Conservation (phyloP, 2,329 filamentous ascomycete genomes). For the Scedosporium boydii region DNA sequence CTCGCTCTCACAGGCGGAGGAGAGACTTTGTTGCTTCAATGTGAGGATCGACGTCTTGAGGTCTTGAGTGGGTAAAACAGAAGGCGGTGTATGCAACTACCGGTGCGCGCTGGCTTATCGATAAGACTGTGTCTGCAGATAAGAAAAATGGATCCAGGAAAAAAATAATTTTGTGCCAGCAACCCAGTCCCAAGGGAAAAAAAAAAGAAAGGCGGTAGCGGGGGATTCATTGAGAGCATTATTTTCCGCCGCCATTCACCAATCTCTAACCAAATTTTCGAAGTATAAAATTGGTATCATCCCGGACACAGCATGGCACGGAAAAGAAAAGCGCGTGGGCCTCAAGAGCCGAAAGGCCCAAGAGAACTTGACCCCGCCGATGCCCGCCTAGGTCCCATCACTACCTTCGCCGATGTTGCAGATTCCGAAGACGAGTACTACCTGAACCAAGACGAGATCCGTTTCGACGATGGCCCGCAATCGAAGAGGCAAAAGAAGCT, state of each 20-base stretch:
- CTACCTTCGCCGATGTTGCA: slow-evolving; percentile 72
- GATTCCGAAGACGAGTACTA: slow-evolving; percentile 94
- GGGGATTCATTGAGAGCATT: not conserved
- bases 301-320: slow-evolving; percentile 39
- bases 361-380: slow-evolving; percentile 46
- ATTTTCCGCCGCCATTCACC: not conserved
- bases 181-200: not conserved
- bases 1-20: no score
- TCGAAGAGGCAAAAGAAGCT: slow-evolving; percentile 67
- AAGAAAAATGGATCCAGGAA: not conserved
- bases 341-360: slow-evolving; percentile 36
- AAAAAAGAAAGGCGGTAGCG: not conserved
- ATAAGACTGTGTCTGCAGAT: not conserved
- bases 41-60: not conserved
- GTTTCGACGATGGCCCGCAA: slow-evolving; percentile 71
- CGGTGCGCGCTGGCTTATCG: not conserved
- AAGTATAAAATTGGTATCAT: no score
- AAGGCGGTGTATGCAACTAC: not conserved
- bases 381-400: slow-evolving; percentile 51
- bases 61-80: not conserved
- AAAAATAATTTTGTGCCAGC: not conserved
- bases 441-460: slow-evolving; percentile 72
- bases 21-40: no score
- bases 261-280: no score
- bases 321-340: slow-evolving; percentile 61